These are phyloP conservation scores for Leccinum subrobustum DNA, from an alignment of 1,284 basidiomycete species.

Conservation along the genomic window DNA sequence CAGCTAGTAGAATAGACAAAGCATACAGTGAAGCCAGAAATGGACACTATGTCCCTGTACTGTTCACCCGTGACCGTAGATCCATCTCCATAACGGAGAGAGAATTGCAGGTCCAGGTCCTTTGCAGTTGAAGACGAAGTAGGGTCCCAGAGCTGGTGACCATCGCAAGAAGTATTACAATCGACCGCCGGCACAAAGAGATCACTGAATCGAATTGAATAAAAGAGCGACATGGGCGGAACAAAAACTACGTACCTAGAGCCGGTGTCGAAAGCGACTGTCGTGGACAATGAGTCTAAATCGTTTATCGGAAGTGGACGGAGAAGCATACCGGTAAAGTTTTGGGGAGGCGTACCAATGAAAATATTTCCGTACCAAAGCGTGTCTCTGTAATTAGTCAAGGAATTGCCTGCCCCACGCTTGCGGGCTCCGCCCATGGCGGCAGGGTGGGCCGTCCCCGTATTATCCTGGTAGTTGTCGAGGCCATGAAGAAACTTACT, in stretches of 20 bases:
- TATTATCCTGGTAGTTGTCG: conserved; percentile 14
- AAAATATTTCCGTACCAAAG: conserved; percentile 33
- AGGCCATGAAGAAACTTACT: conserved; percentile 17
- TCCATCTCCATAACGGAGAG: conserved; percentile 53
- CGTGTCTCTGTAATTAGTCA: conserved; percentile 22
- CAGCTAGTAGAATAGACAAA: background rate
- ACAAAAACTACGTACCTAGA: conserved; percentile 18
- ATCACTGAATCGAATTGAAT: conserved; percentile 11
- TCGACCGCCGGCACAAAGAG: conserved; percentile 15
- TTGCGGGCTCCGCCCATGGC: background rate
- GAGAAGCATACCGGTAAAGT: conserved; percentile 12
- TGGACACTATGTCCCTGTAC: conserved; percentile 49
- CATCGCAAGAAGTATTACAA: conserved; percentile 31
- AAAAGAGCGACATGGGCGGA: background rate
- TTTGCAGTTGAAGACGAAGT: conserved; percentile 36
- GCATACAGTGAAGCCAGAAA: conserved; percentile 20
- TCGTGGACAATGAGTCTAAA: background rate
- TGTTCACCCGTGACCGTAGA: conserved; percentile 48
- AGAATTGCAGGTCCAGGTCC: conserved; percentile 38
- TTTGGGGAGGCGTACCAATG: conserved; percentile 34
- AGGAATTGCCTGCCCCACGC: conserved; percentile 4
- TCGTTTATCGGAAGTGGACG: no score
- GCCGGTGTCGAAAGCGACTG: conserved; percentile 40
- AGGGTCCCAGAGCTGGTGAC: conserved; percentile 35
- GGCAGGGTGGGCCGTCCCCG: conserved; percentile 11